These are phyloP conservation scores for Canavalia gladiata DNA, from an alignment of 306 rosid species.

Conservation along the genomic window DNA sequence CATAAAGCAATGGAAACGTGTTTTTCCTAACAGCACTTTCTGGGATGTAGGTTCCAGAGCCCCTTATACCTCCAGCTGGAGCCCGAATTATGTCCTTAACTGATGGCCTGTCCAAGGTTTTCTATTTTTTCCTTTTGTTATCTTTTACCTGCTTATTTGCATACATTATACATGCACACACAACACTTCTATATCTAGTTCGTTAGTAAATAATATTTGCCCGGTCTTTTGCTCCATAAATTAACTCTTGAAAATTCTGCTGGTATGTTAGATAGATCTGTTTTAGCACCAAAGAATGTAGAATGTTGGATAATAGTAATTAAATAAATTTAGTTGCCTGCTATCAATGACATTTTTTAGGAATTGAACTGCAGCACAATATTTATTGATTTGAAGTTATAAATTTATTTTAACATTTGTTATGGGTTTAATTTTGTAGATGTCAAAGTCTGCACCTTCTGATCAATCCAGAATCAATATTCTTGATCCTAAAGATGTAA, in stretches of 20 bases:
- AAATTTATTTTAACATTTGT: conserved; percentile 44
- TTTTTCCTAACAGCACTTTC: conserved; percentile 43
- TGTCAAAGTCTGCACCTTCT: conserved; percentile 98
- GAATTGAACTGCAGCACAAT: conserved; percentile 30
- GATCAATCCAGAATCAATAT: conserved; percentile 96
- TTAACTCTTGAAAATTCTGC: conserved; percentile 32
- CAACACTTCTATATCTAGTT: neutral
- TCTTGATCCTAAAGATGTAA: conserved; percentile 95
- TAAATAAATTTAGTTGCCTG: neutral
- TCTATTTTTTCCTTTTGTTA: conserved; percentile 27
- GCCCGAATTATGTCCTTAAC: conserved; percentile 96
- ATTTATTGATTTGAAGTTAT: conserved; percentile 27
- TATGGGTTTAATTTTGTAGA: conserved; percentile 63
- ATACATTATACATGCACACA: neutral
- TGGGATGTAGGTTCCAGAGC: conserved; percentile 86
- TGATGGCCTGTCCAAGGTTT: conserved; percentile 94
- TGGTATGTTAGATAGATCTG: conserved; percentile 22
- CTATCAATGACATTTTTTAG: conserved; percentile 2
- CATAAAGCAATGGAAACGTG: conserved; percentile 33
- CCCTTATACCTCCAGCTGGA: conserved; percentile 95
- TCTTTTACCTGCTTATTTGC: neutral
- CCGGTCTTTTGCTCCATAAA: conserved; percentile 26
- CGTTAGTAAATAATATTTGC: conserved; percentile 26
- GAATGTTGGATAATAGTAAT: conserved; percentile 17
- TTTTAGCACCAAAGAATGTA: conserved; percentile 30